A percentile compares a stretch with the other conserved stretches of the same genome.
These are phyloP conservation scores for Plasmopara muralis DNA, from an alignment of 352 stramenopile species.

Conservation along the genomic window DNA sequence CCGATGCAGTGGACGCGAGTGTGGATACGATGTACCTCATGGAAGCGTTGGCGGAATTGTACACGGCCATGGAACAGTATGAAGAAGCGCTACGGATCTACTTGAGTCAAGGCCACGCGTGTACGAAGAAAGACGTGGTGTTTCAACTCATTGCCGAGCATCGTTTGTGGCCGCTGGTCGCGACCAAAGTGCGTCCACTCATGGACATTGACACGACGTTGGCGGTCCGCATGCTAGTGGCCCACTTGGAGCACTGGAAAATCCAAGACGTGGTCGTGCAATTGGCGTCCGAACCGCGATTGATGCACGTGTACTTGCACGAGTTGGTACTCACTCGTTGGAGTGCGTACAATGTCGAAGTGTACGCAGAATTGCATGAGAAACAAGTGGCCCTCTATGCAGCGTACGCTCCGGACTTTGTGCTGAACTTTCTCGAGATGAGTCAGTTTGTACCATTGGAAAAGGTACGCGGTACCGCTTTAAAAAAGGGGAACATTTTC, in stretches of 20 bases:
- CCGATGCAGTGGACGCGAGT: conserved; percentile 45
- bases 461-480: conserved; percentile 37
- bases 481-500: neutral
- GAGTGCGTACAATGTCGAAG: conserved; percentile 73
- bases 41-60: conserved; percentile 75
- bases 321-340: conserved; percentile 64
- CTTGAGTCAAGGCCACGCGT: conserved; percentile 74
- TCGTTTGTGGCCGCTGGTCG: conserved; percentile 69
- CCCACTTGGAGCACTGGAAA: conserved; percentile 74
- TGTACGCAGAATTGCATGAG: conserved; percentile 66
- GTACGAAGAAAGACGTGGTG: conserved; percentile 79
- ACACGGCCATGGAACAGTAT: conserved; percentile 76
- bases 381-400: conserved; percentile 70
- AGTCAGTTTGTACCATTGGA: conserved; percentile 79
- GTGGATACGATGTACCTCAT: conserved; percentile 79
- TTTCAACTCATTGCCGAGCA: conserved; percentile 83
- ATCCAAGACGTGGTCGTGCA: conserved; percentile 73
- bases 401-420: conserved; percentile 48
- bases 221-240: conserved; percentile 72
- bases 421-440: conserved; percentile 75
- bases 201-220: conserved; percentile 70
- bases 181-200: conserved; percentile 70
- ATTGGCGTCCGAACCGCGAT: conserved; percentile 47
- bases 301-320: conserved; percentile 73
- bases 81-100: conserved; percentile 82